Conservation (phyloP, 306 rosid genomes). For the Trifolium fragiferum region DNA sequence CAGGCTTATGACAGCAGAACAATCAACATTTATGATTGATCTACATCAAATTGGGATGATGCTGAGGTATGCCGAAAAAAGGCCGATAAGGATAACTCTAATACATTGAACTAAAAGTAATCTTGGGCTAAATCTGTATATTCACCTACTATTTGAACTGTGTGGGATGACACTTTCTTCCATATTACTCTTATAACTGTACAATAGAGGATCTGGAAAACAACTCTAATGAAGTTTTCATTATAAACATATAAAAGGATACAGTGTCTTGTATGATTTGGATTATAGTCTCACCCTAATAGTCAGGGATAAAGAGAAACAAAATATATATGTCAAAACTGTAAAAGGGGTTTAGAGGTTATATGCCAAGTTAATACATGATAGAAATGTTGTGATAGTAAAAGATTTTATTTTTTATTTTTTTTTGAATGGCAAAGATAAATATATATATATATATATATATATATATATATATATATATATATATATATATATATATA, state of each 20-base stretch:
- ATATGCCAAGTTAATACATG: background rate
- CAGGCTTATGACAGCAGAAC: constrained; percentile 90
- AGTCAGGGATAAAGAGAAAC: constrained; percentile 3
- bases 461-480: no score
- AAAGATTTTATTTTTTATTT: constrained; percentile 1
- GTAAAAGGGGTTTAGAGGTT: background rate
- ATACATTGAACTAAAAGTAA: constrained; percentile 5
- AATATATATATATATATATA: no score
- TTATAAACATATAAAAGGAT: background rate
- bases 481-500: no score
- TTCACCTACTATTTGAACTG: constrained; percentile 32
- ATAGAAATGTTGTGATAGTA: background rate
- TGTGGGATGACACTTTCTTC: constrained; percentile 27
- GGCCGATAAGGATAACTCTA: constrained; percentile 24
- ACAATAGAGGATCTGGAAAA: constrained; percentile 1
- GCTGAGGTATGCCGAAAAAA: constrained; percentile 70
- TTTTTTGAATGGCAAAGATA: no score
- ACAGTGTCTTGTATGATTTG: constrained; percentile 2
- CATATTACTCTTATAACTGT: constrained; percentile 15
- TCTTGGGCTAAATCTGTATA: constrained; percentile 27
- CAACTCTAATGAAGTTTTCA: background rate
- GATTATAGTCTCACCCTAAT: background rate
- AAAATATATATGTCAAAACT: background rate
- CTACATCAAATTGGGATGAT: constrained; percentile 96
- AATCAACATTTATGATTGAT: constrained; percentile 93